These are phyloP conservation scores for Tylopilus rubrobrunneus DNA, from an alignment of 768 basidiomycete genomes.

Conservation along the genomic window DNA sequence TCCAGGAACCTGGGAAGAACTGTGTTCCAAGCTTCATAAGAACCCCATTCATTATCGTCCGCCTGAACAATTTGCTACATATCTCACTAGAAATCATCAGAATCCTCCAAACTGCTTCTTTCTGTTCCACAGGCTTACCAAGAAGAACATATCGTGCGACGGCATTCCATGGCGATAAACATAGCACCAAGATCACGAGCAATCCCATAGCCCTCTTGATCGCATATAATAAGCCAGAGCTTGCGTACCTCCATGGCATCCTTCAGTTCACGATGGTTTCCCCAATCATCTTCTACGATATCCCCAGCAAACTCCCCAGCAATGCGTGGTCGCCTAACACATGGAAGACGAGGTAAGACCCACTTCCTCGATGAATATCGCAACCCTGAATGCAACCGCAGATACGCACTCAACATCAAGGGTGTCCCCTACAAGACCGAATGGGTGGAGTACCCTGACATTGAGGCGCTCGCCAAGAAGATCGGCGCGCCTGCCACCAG, in stretches of 20 bases:
- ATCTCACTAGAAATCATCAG: constrained; percentile 1
- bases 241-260: neutral
- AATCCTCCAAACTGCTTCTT: neutral
- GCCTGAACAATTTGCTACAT: neutral
- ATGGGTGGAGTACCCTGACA: constrained; percentile 44
- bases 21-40: neutral
- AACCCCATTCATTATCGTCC: neutral
- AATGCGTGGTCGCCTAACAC: constrained; percentile 44
- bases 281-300: constrained; percentile 42
- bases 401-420: constrained; percentile 40
- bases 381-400: constrained; percentile 7
- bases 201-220: neutral
- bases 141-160: neutral
- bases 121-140: neutral
- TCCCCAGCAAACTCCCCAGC: constrained; percentile 31
- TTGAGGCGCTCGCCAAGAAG: constrained; percentile 30
- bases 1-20: constrained; percentile 12
- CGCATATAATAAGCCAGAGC: constrained; percentile 10
- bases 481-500: constrained; percentile 32
- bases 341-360: constrained; percentile 40
- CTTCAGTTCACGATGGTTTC: constrained; percentile 17
- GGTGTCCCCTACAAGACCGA: constrained; percentile 37
- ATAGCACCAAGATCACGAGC: neutral
- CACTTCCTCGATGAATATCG: neutral
- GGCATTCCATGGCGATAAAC: neutral